Conservation (phyloP, 352 stramenopile genomes). For the Phytophthora parvispora region DNA sequence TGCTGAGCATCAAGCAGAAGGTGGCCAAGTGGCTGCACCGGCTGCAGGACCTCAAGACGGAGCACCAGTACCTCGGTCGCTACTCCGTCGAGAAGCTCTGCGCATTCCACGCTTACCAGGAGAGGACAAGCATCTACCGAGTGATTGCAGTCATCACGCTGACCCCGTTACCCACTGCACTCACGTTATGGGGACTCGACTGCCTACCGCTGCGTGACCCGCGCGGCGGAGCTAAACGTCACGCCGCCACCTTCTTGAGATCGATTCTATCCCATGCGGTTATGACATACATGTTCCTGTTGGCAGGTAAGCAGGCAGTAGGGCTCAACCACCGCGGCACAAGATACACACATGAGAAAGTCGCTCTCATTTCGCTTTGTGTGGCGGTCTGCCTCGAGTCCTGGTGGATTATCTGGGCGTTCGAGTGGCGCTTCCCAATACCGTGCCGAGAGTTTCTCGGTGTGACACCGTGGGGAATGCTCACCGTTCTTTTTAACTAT, state of each 20-base stretch:
- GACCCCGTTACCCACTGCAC: slow-evolving; percentile 8
- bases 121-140: slow-evolving; percentile 11
- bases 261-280: slow-evolving; percentile 8
- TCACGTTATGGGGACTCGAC: slow-evolving; percentile 12
- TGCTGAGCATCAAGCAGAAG: not conserved
- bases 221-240: not conserved
- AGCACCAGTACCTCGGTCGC: slow-evolving; percentile 26
- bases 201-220: slow-evolving; percentile 8
- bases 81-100: slow-evolving; percentile 39
- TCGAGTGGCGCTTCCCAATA: slow-evolving; percentile 18
- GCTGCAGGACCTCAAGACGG: not conserved
- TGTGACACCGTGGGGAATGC: slow-evolving; percentile 4
- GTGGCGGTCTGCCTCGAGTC: slow-evolving; percentile 17
- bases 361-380: slow-evolving; percentile 8
- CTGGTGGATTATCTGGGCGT: slow-evolving; percentile 12
- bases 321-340: slow-evolving; percentile 3
- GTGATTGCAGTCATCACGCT: slow-evolving; percentile 14
- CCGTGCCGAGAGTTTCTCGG: slow-evolving; percentile 23
- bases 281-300: slow-evolving; percentile 16
- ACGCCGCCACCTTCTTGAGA: slow-evolving; percentile 10
- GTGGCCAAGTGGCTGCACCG: not conserved
- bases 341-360: slow-evolving; percentile 17
- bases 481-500: slow-evolving; percentile 12
- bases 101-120: slow-evolving; percentile 29
- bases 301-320: slow-evolving; percentile 12